Evolutionary conservation across 202 grass and related monocot genomes (phyloP).

Genomic region (Setaria italica): DNA sequence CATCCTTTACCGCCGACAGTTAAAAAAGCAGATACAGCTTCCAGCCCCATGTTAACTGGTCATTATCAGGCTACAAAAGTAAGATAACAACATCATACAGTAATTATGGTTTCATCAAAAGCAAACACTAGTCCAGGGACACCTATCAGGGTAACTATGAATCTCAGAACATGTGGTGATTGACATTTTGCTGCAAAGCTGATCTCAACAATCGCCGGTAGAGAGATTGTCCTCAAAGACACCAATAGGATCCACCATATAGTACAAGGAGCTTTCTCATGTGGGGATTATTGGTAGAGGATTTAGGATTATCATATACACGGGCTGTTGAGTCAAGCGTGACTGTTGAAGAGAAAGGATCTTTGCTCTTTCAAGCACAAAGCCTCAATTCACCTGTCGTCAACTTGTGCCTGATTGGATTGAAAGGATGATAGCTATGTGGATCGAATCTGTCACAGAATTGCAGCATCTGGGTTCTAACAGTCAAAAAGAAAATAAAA

Average conservation of each 20-base stretch:
- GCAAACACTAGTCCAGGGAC: slow-evolving; percentile 62
- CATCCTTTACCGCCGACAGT: too few species aligned
- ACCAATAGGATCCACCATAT: slow-evolving; percentile 81
- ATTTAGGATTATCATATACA: slow-evolving; percentile 30
- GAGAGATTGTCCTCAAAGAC: slow-evolving; percentile 83
- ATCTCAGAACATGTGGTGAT: slow-evolving; percentile 81
- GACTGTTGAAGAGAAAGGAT: slow-evolving; percentile 12
- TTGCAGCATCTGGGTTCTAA: neutral
- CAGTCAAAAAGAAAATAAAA: slow-evolving; percentile 1
- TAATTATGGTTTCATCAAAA: too few species aligned
- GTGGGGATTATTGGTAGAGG: slow-evolving; percentile 81
- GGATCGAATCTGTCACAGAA: slow-evolving; percentile 23
- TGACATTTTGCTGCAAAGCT: slow-evolving; percentile 80
- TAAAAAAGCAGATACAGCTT: too few species aligned
- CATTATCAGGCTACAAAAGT: too few species aligned
- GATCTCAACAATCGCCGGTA: slow-evolving; percentile 61
- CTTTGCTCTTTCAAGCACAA: slow-evolving; percentile 30
- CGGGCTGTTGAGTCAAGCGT: slow-evolving; percentile 6
- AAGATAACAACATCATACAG: too few species aligned
- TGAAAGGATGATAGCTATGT: slow-evolving; percentile 32
- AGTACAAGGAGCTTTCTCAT: slow-evolving; percentile 63
- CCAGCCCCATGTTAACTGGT: too few species aligned
- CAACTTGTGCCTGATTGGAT: slow-evolving; percentile 29
- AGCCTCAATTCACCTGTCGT: slow-evolving; percentile 14
- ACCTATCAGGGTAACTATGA: slow-evolving; percentile 74